Conservation (phyloP, 441 rosid species). For the Pelargonium fulgidum region DNA sequence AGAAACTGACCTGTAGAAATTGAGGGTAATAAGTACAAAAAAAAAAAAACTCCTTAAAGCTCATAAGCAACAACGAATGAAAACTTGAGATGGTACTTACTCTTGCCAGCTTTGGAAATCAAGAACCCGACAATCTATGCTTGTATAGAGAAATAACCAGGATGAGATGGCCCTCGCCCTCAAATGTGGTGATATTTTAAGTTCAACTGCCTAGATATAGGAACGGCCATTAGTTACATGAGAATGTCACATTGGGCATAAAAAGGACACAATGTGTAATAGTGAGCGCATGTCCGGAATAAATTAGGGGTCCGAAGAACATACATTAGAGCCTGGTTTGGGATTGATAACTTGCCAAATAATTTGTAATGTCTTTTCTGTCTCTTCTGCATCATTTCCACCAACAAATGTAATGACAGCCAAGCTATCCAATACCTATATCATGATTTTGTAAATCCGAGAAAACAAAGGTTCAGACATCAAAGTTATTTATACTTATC, state of each 20-base stretch:
- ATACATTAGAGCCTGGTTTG: background rate
- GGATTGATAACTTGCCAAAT: background rate
- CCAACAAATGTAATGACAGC: background rate
- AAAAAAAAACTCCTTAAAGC: background rate
- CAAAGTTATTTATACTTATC: background rate
- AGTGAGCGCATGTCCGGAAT: background rate
- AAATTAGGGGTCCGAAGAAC: background rate
- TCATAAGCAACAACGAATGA: background rate
- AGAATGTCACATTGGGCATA: background rate
- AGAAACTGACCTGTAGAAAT: background rate
- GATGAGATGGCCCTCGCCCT: background rate
- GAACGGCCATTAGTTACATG: background rate
- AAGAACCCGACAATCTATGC: background rate
- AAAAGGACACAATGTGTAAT: background rate
- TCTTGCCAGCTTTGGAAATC: background rate
- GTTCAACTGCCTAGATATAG: background rate
- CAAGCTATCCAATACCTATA: background rate
- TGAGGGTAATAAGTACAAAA: background rate
- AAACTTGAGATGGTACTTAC: background rate
- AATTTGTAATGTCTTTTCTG: background rate
- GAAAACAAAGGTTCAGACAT: background rate
- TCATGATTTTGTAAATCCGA: background rate
- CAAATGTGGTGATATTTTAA: background rate
- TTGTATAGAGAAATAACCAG: background rate
- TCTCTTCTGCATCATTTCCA: background rate